A percentile compares a stretch with the other conserved stretches of the same genome.
These are phyloP conservation scores for Alnus rubra DNA, from an alignment of 306 rosid genomes.

Conservation along the genomic window DNA sequence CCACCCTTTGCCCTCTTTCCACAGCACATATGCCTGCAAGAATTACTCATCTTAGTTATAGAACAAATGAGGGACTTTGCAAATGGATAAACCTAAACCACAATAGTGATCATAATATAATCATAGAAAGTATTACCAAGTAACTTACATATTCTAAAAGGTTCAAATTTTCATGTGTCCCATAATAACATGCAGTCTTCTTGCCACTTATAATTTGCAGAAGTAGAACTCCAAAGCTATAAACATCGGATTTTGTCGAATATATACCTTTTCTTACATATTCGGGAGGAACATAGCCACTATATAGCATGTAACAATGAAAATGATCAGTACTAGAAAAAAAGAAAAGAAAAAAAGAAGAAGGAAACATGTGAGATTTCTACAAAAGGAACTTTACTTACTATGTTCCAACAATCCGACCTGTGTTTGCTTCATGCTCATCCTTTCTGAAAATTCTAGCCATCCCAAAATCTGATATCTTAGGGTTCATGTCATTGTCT, in stretches of 20 bases:
- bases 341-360: background rate
- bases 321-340: background rate
- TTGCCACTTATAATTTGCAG: constrained; percentile 45
- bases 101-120: background rate
- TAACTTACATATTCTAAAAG: constrained; percentile 38
- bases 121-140: background rate
- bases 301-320: constrained; percentile 8
- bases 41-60: background rate
- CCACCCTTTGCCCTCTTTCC: constrained; percentile 36
- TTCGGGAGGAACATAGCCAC: constrained; percentile 46
- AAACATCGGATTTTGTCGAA: constrained; percentile 15
- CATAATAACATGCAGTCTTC: constrained; percentile 2
- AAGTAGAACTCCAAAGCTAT: constrained; percentile 20
- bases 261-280: constrained; percentile 31
- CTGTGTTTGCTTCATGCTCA: constrained; percentile 35
- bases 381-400: background rate
- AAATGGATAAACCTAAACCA: background rate
- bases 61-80: background rate
- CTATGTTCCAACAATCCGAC: constrained; percentile 45
- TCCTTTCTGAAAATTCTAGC: constrained; percentile 30
- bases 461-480: constrained; percentile 47
- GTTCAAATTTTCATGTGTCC: constrained; percentile 21
- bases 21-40: constrained; percentile 42
- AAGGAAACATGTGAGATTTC: background rate
- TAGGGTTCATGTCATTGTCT: constrained; percentile 28